Conservation (phyloP, 441 rosid genomes). For the Theobroma grandiflorum region DNA sequence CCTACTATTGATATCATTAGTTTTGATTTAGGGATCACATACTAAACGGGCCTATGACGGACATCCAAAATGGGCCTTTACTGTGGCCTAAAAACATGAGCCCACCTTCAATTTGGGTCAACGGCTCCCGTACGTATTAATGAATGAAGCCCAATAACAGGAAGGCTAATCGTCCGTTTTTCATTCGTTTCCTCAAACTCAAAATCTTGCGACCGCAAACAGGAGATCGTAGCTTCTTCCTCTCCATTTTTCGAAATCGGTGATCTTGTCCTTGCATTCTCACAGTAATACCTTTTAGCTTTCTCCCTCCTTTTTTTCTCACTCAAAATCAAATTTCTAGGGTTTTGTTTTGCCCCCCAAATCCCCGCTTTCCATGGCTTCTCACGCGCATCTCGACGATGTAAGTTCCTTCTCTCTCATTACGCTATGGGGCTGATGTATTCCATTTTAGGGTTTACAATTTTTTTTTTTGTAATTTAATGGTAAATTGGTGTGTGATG, state of each 20-base stretch:
- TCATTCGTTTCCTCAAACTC: background rate
- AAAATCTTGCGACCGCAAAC: slow-evolving; percentile 3
- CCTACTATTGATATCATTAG: too few species aligned
- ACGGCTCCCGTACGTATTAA: too few species aligned
- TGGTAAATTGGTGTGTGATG: background rate
- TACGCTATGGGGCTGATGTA: background rate
- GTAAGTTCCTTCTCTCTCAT: slow-evolving; percentile 42
- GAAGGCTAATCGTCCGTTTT: background rate
- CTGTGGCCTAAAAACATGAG: too few species aligned
- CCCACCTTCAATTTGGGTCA: too few species aligned
- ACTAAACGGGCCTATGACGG: too few species aligned
- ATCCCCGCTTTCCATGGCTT: slow-evolving; percentile 52
- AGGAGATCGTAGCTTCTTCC: slow-evolving; percentile 15
- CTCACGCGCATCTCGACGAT: slow-evolving; percentile 61
- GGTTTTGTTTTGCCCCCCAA: slow-evolving; percentile 32
- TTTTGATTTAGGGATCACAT: too few species aligned
- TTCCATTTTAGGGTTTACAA: slow-evolving; percentile 12
- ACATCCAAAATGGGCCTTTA: too few species aligned
- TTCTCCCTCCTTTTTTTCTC: background rate
- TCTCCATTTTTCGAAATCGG: background rate
- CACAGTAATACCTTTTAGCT: background rate
- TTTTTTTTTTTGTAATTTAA: background rate
- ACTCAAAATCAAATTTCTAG: slow-evolving; percentile 38
- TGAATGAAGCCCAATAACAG: too few species aligned
- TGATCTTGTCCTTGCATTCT: background rate